phyloP scores from a whole-genome alignment of 345 rosid genomes.

The Sonneratia alba region DNA sequence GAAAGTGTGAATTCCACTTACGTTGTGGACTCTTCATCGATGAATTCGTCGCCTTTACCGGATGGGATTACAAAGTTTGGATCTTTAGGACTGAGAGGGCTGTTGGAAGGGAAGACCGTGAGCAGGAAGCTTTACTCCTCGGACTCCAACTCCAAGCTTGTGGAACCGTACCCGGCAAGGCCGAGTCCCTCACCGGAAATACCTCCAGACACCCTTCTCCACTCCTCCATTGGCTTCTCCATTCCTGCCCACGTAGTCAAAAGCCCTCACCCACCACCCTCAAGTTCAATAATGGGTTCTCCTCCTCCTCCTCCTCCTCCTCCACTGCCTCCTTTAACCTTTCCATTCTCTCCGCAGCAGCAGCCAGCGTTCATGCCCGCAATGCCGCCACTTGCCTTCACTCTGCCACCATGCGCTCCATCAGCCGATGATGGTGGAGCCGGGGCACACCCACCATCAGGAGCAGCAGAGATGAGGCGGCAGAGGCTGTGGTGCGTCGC shows the following conservation, averaged over 20 bases:
- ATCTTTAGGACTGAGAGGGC: not conserved
- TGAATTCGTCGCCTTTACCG: not conserved
- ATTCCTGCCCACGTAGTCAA: slow-evolving; percentile 39
- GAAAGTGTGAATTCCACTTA: not conserved
- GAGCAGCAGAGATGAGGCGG: slow-evolving; percentile 7
- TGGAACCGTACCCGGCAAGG: slow-evolving; percentile 31
- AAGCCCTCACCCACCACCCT: slow-evolving; percentile 28
- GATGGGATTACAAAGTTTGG: not conserved
- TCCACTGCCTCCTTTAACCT: slow-evolving; percentile 18
- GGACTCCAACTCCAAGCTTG: slow-evolving; percentile 15
- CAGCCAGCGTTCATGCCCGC: slow-evolving; percentile 15
- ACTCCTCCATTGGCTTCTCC: slow-evolving; percentile 42
- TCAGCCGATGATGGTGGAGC: slow-evolving; percentile 19
- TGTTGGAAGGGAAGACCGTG: not conserved
- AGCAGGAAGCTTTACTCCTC: slow-evolving; percentile 27
- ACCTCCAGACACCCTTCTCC: slow-evolving; percentile 21
- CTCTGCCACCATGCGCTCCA: slow-evolving; percentile 45
- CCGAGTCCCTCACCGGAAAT: slow-evolving; percentile 45
- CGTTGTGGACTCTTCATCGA: not conserved
- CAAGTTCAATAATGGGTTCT: not conserved
- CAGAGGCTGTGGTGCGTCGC: slow-evolving; percentile 67
- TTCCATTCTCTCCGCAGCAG: slow-evolving; percentile 31
- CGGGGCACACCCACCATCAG: slow-evolving; percentile 16
- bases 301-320: slow-evolving; percentile 25
- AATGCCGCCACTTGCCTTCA: slow-evolving; percentile 16